A percentile compares a stretch with the other conserved stretches of the same genome.
phyloP scores from a whole-genome alignment of 257 asterid genomes.

The Lycium ferocissimum region DNA sequence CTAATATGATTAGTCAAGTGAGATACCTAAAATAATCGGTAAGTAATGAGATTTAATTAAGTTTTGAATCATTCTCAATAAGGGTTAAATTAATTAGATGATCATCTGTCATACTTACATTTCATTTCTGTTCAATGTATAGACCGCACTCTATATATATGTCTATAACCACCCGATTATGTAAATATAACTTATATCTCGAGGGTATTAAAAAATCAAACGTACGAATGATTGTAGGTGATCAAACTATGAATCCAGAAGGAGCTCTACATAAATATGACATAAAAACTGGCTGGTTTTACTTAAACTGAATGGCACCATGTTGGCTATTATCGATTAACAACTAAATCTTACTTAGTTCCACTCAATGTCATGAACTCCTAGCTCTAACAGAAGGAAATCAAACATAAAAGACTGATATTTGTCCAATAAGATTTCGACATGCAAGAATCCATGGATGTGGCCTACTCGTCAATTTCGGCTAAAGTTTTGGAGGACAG shows the following conservation, averaged over 20 bases:
- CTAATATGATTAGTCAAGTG: background rate
- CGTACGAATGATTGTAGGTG: too few relatives aligned
- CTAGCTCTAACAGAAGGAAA: background rate
- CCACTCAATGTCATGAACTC: background rate
- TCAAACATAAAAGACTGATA: background rate
- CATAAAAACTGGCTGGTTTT: too few relatives aligned
- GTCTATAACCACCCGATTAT: too few relatives aligned
- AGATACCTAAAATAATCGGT: background rate
- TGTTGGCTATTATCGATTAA: background rate
- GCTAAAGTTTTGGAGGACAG: background rate
- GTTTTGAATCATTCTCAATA: background rate
- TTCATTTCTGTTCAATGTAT: too few relatives aligned
- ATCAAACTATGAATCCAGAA: too few relatives aligned
- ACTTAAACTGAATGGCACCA: too few relatives aligned
- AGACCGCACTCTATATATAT: too few relatives aligned
- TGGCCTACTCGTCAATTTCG: background rate
- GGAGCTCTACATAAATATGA: too few relatives aligned
- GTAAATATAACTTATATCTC: too few relatives aligned
- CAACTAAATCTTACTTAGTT: background rate
- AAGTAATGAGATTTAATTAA: background rate
- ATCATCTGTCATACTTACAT: background rate
- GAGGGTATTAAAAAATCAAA: too few relatives aligned
- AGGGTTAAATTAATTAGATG: too few relatives aligned
- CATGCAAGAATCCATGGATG: background rate
- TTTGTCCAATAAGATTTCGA: background rate